Base-by-base conservation (phyloP, 169 alveolate genomes). In the Hammondia hammondi region DNA sequence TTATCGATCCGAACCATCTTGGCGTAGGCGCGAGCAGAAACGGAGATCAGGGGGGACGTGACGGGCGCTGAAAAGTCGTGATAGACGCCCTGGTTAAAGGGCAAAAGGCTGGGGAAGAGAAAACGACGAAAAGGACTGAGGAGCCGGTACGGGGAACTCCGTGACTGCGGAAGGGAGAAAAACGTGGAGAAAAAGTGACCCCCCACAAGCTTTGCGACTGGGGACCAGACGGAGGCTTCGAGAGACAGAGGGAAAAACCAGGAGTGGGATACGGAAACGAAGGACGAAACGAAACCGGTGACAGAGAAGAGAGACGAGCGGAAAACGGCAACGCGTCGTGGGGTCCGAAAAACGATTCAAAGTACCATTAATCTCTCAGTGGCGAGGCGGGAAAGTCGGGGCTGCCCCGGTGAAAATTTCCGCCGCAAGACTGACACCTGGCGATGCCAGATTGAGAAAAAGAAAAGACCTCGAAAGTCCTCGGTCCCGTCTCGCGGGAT, bases 1-100 rank as follows among this genome's bases (percentile, higher is more conserved):
- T 92, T 92, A 32, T 88, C 84, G 35, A 92, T 91, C 24, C 81
- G 77, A 70, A 92, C 95, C 95, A 92, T 92, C 57, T 92, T 85
- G 71, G 21, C 92, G 19, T 46, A 21, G 52, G 67, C 45, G 37
- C 85, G 39, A 87, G 9, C 43, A 27, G 5, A 14, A 9, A 29
- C 52, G 45, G 56, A 10, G 29, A 32, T 37, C 56, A 19, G 35
- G 88, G 19, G 93, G 43, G 71, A 19, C 27, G 91, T n/a, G 84
- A 72, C 84, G 24, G 39, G 48, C 46, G 87, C 29, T 32, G 85
- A 35, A 32, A 24, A 77, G 48, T 1, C 48, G 24, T 0, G 48
- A 14, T 72, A 14, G 84, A 72, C 45, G 2, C 32, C 32, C 32
- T 21, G 29, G 32, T 27, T 10, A 29, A 7, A 72, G 29, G 29